These are phyloP conservation scores for Xylaria nigripes DNA, from an alignment of 495 filamentous ascomycete species.

Conservation along the genomic window DNA sequence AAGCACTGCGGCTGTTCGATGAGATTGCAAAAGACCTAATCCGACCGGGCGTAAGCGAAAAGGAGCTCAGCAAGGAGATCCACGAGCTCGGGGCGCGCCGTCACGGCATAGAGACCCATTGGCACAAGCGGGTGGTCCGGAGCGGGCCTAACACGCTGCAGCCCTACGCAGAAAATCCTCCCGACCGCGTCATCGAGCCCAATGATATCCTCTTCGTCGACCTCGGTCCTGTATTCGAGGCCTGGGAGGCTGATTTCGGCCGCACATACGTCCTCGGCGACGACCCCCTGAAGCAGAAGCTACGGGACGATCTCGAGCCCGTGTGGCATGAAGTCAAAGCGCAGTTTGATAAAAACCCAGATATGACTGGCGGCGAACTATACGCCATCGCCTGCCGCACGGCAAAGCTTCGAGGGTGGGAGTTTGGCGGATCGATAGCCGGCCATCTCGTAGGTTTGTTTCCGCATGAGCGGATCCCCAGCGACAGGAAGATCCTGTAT, in stretches of 20 bases:
- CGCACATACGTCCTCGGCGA: slow-evolving; percentile 39
- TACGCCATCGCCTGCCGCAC: slow-evolving; percentile 31
- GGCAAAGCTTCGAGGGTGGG: slow-evolving; percentile 26
- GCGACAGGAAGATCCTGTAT: slow-evolving; percentile 35
- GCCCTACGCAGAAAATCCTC: slow-evolving; percentile 41
- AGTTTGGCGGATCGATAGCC: slow-evolving; percentile 36
- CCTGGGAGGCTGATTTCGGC: slow-evolving; percentile 46
- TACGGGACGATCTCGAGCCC: slow-evolving; percentile 39
- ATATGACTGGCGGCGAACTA: slow-evolving; percentile 38
- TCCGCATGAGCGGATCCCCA: slow-evolving; percentile 44
- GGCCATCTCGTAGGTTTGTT: slow-evolving; percentile 32
- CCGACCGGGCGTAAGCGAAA: slow-evolving; percentile 40
- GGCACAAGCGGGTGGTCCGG: slow-evolving; percentile 46
- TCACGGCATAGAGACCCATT: slow-evolving; percentile 38
- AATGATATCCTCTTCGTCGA: slow-evolving; percentile 46
- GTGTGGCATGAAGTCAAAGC: slow-evolving; percentile 36
- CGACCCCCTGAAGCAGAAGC: slow-evolving; percentile 34
- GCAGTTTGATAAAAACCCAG: slow-evolving; percentile 25
- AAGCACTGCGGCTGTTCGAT: slow-evolving; percentile 38
- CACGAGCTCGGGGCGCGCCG: slow-evolving; percentile 37
- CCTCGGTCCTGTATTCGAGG: slow-evolving; percentile 44
- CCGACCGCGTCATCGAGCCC: slow-evolving; percentile 37
- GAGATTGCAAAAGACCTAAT: slow-evolving; percentile 40
- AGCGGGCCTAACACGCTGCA: slow-evolving; percentile 42
- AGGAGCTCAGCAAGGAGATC: slow-evolving; percentile 41